A percentile compares a stretch with the other conserved stretches of the same genome.
Evolutionary conservation across 495 filamentous ascomycete genomes (phyloP).

Genomic region (Talaromyces adpressus): DNA sequence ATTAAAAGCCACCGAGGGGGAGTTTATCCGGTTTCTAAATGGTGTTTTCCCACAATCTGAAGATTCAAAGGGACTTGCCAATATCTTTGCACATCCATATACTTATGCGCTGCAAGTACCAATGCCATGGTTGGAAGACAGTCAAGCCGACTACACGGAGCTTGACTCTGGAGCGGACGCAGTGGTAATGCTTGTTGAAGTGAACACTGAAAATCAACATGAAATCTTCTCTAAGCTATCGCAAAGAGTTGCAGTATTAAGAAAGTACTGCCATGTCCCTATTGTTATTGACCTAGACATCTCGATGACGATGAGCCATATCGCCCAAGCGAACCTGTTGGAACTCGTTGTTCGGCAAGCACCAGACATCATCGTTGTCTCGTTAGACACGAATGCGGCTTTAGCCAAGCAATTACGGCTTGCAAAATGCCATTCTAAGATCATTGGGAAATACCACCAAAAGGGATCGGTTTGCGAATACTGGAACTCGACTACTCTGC

Average conservation of each 20-base stretch:
- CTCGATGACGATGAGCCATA: not conserved
- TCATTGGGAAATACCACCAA: not conserved
- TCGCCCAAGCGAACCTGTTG: constrained; percentile 4
- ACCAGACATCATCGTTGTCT: constrained; percentile 16
- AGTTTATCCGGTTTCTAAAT: constrained; percentile 19
- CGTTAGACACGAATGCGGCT: constrained; percentile 2
- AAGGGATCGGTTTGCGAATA: not conserved
- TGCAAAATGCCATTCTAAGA: not conserved
- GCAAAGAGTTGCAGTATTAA: constrained; percentile 12
- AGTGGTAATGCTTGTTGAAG: constrained; percentile 51
- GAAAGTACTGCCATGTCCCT: constrained; percentile 15
- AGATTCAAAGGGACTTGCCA: not conserved
- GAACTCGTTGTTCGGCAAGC: constrained; percentile 14
- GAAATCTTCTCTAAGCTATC: not conserved
- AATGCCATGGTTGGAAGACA: constrained; percentile 41
- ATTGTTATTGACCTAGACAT: constrained; percentile 15
- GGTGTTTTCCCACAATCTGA: constrained; percentile 23
- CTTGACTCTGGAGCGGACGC: constrained; percentile 55
- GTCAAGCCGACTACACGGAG: constrained; percentile 44
- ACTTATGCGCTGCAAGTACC: constrained; percentile 52
- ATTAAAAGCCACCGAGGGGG: constrained; percentile 34
- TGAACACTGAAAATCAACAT: constrained; percentile 9
- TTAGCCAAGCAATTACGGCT: not conserved
- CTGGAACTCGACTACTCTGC: not conserved
- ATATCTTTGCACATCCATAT: constrained; percentile 19